phyloP scores from a whole-genome alignment of 1,284 basidiomycete species.

The Leccinum huronense region DNA sequence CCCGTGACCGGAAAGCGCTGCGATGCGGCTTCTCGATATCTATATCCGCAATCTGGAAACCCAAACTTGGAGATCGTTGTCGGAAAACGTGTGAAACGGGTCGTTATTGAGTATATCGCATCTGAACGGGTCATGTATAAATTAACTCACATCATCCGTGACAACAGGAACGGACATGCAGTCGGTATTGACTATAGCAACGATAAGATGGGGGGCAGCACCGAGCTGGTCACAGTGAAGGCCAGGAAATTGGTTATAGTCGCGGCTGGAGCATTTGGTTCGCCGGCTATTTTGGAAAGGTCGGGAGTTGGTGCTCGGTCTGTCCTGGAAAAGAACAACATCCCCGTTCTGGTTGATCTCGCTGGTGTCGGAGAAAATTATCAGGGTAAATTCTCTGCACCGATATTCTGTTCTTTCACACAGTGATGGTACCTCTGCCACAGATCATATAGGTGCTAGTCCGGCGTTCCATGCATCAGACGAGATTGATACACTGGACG shows the following conservation, averaged over 20 bases:
- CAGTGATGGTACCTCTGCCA: neutral
- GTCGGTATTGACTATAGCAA: conserved; percentile 7
- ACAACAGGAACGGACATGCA: conserved; percentile 10
- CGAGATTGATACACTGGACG: neutral
- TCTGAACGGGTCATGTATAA: neutral
- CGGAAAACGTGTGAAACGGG: conserved; percentile 43
- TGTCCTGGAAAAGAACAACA: conserved; percentile 41
- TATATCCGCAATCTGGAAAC: conserved; percentile 50
- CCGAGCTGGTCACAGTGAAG: conserved; percentile 29
- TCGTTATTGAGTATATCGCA: conserved; percentile 47
- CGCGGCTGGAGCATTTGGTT: conserved; percentile 54
- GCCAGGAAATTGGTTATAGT: conserved; percentile 49
- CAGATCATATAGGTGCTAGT: neutral
- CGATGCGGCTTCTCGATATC: conserved; percentile 55
- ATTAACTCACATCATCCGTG: neutral
- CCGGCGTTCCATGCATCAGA: neutral
- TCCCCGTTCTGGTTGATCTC: conserved; percentile 45
- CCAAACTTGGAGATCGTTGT: conserved; percentile 43
- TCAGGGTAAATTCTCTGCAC: conserved; percentile 38
- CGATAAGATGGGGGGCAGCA: conserved; percentile 8
- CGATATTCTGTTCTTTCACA: neutral
- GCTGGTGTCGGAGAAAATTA: conserved; percentile 59
- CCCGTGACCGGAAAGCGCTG: conserved; percentile 52
- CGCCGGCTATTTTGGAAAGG: conserved; percentile 53
- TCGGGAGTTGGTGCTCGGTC: conserved; percentile 48